These are phyloP conservation scores for Xylaria venustula DNA, from an alignment of 495 filamentous ascomycete genomes.

Conservation along the genomic window DNA sequence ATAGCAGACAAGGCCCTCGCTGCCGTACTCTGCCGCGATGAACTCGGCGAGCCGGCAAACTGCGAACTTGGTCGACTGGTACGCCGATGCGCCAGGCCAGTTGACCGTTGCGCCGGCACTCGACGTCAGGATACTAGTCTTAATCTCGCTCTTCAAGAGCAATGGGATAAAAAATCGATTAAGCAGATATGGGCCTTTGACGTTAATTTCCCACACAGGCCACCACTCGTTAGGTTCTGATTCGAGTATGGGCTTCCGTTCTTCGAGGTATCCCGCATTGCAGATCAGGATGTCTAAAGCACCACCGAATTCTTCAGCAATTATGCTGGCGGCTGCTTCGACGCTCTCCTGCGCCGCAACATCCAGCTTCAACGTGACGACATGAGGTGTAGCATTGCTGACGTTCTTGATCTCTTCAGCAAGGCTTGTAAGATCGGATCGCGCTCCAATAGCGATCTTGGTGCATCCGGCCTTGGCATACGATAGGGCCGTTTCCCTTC, in stretches of 20 bases:
- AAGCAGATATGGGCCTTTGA: constrained; percentile 43
- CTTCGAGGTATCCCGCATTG: constrained; percentile 43
- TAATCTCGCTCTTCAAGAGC: constrained; percentile 35
- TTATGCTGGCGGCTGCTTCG: constrained; percentile 28
- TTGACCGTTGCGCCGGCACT: constrained; percentile 30
- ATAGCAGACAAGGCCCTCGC: constrained; percentile 39
- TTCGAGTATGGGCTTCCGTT: constrained; percentile 30
- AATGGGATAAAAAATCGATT: constrained; percentile 42
- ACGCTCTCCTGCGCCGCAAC: constrained; percentile 39
- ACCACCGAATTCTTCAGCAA: constrained; percentile 33
- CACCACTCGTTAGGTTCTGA: constrained; percentile 38
- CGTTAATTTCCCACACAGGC: constrained; percentile 41
- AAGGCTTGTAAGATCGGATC: constrained; percentile 35
- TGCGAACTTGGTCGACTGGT: constrained; percentile 42
- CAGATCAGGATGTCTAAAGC: constrained; percentile 43
- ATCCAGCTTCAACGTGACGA: constrained; percentile 42
- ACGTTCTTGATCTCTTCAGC: constrained; percentile 35
- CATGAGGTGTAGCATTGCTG: constrained; percentile 33
- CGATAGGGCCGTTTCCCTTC: constrained; percentile 47
- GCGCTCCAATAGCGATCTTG: constrained; percentile 42
- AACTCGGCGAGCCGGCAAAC: constrained; percentile 44
- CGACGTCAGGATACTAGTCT: constrained; percentile 36
- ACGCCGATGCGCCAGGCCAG: constrained; percentile 31
- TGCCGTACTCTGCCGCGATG: constrained; percentile 37
- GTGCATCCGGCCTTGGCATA: constrained; percentile 43